Percentiles rank a stretch among this genome's conserved stretches.
phyloP scores from a whole-genome alignment of 2,329 filamentous ascomycete genomes.

The Colletotrichum orchidophilum region DNA sequence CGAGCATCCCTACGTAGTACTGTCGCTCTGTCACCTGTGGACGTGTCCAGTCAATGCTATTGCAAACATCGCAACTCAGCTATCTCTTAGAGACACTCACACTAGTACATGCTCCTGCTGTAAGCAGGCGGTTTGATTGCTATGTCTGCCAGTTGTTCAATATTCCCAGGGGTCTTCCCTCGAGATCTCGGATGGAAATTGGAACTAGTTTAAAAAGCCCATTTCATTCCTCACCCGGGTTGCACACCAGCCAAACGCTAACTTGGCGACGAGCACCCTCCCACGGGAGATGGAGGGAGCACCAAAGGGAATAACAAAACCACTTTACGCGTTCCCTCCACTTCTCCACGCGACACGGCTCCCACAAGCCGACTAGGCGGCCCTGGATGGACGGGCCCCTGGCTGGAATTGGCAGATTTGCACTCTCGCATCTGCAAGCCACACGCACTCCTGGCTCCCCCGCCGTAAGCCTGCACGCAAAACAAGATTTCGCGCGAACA shows the following conservation, averaged over 20 bases:
- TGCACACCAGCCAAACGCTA: conserved; percentile 21
- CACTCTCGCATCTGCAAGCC: conserved; percentile 34
- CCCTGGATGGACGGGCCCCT: background rate
- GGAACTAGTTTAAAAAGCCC: conserved; percentile 13
- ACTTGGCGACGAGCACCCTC: background rate
- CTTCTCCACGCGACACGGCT: conserved; percentile 24
- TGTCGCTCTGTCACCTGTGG: background rate
- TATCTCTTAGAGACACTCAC: conserved; percentile 17
- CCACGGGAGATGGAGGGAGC: background rate
- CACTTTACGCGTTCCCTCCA: conserved; percentile 31
- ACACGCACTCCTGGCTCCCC: conserved; percentile 24
- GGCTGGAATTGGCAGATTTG: conserved; percentile 17
- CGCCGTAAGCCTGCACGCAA: conserved; percentile 30
- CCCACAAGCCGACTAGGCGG: conserved; percentile 19
- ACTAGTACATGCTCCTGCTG: conserved; percentile 23
- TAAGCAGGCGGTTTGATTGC: conserved; percentile 27
- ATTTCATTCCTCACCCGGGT: conserved; percentile 19
- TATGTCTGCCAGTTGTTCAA: conserved; percentile 33
- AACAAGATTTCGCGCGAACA: conserved; percentile 32
- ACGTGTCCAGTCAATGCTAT: background rate
- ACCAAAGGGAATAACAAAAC: conserved; percentile 16
- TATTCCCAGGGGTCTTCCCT: conserved; percentile 33
- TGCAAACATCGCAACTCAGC: background rate
- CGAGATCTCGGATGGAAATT: conserved; percentile 27
- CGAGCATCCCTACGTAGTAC: background rate